phyloP scores from a whole-genome alignment of 2,329 filamentous ascomycete species.

The Monosporascus sp. region DNA sequence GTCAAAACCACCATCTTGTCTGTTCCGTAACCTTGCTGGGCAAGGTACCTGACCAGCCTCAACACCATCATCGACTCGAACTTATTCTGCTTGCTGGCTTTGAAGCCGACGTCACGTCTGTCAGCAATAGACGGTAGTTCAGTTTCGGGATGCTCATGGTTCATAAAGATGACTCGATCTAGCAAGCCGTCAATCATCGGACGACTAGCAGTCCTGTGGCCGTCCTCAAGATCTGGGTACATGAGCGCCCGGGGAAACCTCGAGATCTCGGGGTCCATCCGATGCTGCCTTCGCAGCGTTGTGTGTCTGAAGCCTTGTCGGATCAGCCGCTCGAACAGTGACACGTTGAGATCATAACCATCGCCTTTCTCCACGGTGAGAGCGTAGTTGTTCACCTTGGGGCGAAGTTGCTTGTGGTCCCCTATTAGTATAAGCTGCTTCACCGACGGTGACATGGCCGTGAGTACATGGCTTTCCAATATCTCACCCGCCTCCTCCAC shows the following conservation, averaged over 20 bases:
- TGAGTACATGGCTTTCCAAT: conserved; percentile 45
- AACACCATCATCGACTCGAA: conserved; percentile 66
- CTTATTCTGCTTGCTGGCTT: conserved; percentile 54
- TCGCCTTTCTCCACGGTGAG: conserved; percentile 59
- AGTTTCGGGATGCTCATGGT: conserved; percentile 54
- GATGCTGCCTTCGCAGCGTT: conserved; percentile 57
- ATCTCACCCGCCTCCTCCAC: conserved; percentile 60
- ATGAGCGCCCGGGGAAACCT: conserved; percentile 50
- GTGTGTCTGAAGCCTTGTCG: conserved; percentile 47
- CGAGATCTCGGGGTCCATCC: conserved; percentile 67
- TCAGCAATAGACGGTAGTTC: conserved; percentile 39
- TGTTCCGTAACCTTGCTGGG: conserved; percentile 65
- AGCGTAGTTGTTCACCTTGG: conserved; percentile 54
- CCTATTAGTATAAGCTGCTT: conserved; percentile 67
- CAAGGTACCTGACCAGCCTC: conserved; percentile 60
- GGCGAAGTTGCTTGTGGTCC: conserved; percentile 68
- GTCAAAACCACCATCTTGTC: conserved; percentile 64
- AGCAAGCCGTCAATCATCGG: conserved; percentile 50
- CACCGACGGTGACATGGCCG: conserved; percentile 49
- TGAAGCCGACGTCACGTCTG: conserved; percentile 42
- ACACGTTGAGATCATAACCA: conserved; percentile 63
- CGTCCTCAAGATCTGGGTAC: conserved; percentile 59
- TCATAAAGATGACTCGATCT: conserved; percentile 60
- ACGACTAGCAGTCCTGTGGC: conserved; percentile 38
- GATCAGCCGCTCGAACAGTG: conserved; percentile 65